Conservation (phyloP, 768 basidiomycete species). For the Trametes punicea region DNA sequence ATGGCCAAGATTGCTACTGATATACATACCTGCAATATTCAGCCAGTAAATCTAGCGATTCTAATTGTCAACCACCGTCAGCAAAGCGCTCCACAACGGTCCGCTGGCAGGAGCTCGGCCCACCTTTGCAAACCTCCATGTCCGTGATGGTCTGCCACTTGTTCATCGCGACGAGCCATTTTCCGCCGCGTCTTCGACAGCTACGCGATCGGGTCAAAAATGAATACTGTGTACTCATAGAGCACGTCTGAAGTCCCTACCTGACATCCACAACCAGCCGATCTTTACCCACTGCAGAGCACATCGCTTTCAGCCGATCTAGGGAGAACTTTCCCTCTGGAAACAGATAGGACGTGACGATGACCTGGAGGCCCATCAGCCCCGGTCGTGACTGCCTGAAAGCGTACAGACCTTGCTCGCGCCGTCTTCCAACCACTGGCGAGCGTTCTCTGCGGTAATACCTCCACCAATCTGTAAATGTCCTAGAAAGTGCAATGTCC, state of each 20-base stretch:
- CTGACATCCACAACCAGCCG: constrained; percentile 92
- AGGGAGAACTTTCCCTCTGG: constrained; percentile 77
- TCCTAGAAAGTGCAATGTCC: constrained; percentile 37
- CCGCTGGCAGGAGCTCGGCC: neutral
- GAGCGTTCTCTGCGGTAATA: constrained; percentile 77
- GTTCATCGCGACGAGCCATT: constrained; percentile 97
- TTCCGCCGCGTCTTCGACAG: constrained; percentile 71
- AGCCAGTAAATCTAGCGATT: constrained; percentile 72
- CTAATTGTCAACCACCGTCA: constrained; percentile 38
- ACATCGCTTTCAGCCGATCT: constrained; percentile 63
- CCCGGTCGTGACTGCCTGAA: neutral
- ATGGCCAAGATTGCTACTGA: constrained; percentile 28
- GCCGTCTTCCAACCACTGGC: constrained; percentile 80
- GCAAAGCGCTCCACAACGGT: neutral
- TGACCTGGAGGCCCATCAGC: constrained; percentile 54
- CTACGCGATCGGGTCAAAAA: constrained; percentile 38
- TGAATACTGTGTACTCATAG: neutral
- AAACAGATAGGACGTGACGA: constrained; percentile 97
- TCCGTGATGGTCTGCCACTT: constrained; percentile 98
- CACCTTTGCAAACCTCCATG: constrained; percentile 85
- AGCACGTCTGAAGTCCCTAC: constrained; percentile 37
- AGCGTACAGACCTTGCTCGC: constrained; percentile 74
- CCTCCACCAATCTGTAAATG: constrained; percentile 93
- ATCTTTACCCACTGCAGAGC: constrained; percentile 70
- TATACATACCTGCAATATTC: constrained; percentile 70